Conservation (phyloP, 176 grass and related monocot genomes). For the Oryza longistaminata region DNA sequence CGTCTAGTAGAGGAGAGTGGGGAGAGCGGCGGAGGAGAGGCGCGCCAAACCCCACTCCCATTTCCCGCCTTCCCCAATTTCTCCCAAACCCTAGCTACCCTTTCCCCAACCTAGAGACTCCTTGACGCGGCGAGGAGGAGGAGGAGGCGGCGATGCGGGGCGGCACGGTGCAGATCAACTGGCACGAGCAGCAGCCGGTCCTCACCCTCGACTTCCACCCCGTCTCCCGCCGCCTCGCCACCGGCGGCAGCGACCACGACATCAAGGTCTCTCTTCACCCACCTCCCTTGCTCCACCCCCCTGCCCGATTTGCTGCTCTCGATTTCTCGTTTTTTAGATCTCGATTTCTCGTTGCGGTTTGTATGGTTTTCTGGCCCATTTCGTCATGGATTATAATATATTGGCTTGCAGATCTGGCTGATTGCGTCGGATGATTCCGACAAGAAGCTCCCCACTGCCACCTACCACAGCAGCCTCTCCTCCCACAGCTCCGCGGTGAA, state of each 20-base stretch:
- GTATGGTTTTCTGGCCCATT: not conserved
- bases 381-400: not conserved
- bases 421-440: slow-evolving; percentile 51
- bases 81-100: not conserved
- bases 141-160: slow-evolving; percentile 60
- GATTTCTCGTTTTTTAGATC: not conserved
- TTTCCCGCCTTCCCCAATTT: slow-evolving; percentile 53
- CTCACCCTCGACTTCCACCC: slow-evolving; percentile 99
- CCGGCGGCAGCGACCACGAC: slow-evolving; percentile 90
- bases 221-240: slow-evolving; percentile 72
- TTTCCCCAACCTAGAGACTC: too few species aligned
- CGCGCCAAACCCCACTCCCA: slow-evolving; percentile 32
- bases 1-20: too few species aligned
- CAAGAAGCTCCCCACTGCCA: slow-evolving; percentile 70
- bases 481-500: slow-evolving; percentile 83
- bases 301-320: not conserved
- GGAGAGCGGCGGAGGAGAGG: too few species aligned
- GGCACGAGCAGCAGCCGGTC: slow-evolving; percentile 93
- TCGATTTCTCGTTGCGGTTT: not conserved
- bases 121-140: not conserved
- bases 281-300: not conserved
- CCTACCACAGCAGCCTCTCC: slow-evolving; percentile 67
- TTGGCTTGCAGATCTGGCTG: slow-evolving; percentile 70
- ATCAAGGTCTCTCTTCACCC: slow-evolving; percentile 56
- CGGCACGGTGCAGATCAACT: slow-evolving; percentile 97